These are phyloP conservation scores for Daldinia eschscholtzii DNA, from an alignment of 2,329 filamentous ascomycete species.

Conservation along the genomic window DNA sequence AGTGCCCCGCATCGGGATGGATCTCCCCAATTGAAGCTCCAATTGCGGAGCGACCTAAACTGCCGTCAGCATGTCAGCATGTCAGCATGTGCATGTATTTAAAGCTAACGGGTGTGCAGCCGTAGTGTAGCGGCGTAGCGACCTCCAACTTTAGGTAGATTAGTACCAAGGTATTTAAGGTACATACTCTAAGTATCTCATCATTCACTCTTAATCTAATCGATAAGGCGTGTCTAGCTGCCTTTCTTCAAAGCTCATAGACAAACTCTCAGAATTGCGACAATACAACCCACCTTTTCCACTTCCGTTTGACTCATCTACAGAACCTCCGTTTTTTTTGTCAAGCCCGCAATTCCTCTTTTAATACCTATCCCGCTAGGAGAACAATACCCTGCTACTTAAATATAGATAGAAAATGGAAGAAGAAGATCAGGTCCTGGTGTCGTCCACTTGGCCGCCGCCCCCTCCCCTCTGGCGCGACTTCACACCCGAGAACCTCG, in stretches of 20 bases:
- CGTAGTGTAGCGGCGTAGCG: not conserved
- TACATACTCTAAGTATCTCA: slow-evolving; percentile 6
- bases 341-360: too few relatives aligned
- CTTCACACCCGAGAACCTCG: slow-evolving; percentile 82
- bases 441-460: slow-evolving; percentile 80
- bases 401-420: slow-evolving; percentile 44
- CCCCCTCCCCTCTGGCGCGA: slow-evolving; percentile 91
- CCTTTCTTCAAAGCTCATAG: slow-evolving; percentile 1
- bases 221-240: not conserved
- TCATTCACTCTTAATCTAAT: not conserved
- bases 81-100: slow-evolving; percentile 2
- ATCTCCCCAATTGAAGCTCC: slow-evolving; percentile 31
- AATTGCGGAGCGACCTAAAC: slow-evolving; percentile 25
- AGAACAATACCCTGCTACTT: not conserved
- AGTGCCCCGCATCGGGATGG: slow-evolving; percentile 26
- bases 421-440: slow-evolving; percentile 50
- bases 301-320: not conserved
- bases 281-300: not conserved
- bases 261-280: not conserved
- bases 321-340: not conserved
- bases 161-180: too few relatives aligned
- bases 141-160: too few relatives aligned
- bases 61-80: not conserved
- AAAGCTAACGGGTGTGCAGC: not conserved
- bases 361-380: not conserved